A percentile compares a stretch with the other conserved stretches of the same genome.
Evolutionary conservation across 1,284 basidiomycete genomes (phyloP).

Genomic region (Cryptococcus hybrid): DNA sequence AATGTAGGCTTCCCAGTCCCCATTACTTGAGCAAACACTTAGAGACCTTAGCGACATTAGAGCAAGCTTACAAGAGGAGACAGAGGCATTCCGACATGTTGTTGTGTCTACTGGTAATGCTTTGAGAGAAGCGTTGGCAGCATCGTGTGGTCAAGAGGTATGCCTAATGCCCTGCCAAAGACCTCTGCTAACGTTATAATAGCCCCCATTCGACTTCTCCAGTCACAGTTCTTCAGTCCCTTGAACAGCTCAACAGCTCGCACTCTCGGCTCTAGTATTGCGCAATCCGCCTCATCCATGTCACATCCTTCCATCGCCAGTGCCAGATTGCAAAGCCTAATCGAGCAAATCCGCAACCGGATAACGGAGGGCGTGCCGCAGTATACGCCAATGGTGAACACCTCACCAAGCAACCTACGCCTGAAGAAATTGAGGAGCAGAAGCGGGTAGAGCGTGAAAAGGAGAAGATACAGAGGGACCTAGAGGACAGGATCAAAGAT

Average conservation of each 20-base stretch:
- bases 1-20: slow-evolving; percentile 44
- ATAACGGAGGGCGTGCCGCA: slow-evolving; percentile 19
- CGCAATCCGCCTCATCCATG: slow-evolving; percentile 36
- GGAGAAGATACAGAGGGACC: slow-evolving; percentile 24
- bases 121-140: slow-evolving; percentile 56
- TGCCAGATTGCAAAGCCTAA: slow-evolving; percentile 30
- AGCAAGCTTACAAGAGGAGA: slow-evolving; percentile 66
- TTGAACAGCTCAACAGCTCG: slow-evolving; percentile 4
- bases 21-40: slow-evolving; percentile 66
- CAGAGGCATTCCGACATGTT: slow-evolving; percentile 64
- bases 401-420: not conserved
- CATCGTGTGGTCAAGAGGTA: slow-evolving; percentile 35
- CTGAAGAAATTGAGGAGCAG: slow-evolving; percentile 27
- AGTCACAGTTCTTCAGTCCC: slow-evolving; percentile 32
- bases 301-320: slow-evolving; percentile 47
- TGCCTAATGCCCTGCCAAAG: not conserved
- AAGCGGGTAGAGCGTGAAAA: slow-evolving; percentile 31
- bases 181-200: slow-evolving; percentile 1
- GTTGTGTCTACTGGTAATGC: slow-evolving; percentile 68
- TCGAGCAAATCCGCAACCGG: slow-evolving; percentile 26
- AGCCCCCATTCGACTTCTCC: slow-evolving; percentile 27
- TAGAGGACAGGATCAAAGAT: slow-evolving; percentile 44
- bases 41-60: slow-evolving; percentile 70
- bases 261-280: slow-evolving; percentile 10
- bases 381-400: not conserved